These are phyloP conservation scores for Dacryopinax primogenitus DNA, from an alignment of 768 basidiomycete species.

Conservation along the genomic window DNA sequence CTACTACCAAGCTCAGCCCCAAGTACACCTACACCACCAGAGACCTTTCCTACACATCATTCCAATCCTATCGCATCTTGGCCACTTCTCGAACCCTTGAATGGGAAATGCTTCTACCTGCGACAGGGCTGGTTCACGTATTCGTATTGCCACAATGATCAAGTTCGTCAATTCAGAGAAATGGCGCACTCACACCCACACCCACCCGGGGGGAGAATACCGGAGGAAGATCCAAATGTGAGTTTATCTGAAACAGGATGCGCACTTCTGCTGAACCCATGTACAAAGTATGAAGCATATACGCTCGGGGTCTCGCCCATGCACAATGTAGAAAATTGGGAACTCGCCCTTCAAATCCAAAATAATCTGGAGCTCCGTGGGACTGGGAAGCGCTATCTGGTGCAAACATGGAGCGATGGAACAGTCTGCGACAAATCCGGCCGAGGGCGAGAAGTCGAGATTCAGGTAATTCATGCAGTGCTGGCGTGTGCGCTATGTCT, in stretches of 20 bases:
- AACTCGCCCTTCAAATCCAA: conserved; percentile 34
- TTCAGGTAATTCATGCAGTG: conserved; percentile 53
- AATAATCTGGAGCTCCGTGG: conserved; percentile 63
- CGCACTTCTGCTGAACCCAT: conserved; percentile 17
- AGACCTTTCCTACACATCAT: conserved; percentile 39
- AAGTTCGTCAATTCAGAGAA: conserved; percentile 94
- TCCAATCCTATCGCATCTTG: conserved; percentile 61
- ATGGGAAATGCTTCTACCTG: conserved; percentile 62
- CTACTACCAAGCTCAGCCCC: conserved; percentile 54
- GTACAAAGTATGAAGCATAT: conserved; percentile 25
- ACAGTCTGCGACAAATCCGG: conserved; percentile 89
- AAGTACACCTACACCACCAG: conserved; percentile 32
- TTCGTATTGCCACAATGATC: conserved; percentile 85
- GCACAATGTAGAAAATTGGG: conserved; percentile 47
- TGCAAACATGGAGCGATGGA: conserved; percentile 77
- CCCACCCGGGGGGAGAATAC: conserved; percentile 58
- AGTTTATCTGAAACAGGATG: conserved; percentile 27
- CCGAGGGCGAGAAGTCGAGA: conserved; percentile 76
- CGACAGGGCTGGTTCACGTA: conserved; percentile 95
- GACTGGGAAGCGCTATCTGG: conserved; percentile 81
- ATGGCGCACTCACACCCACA: conserved; percentile 49
- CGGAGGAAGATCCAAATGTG: conserved; percentile 77
- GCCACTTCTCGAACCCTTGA: conserved; percentile 66
- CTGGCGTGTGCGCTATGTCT: background rate
- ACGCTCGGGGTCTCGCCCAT: conserved; percentile 33